phyloP scores from a whole-genome alignment of 805 yeast species.

The Blastobotrys attinorum region DNA sequence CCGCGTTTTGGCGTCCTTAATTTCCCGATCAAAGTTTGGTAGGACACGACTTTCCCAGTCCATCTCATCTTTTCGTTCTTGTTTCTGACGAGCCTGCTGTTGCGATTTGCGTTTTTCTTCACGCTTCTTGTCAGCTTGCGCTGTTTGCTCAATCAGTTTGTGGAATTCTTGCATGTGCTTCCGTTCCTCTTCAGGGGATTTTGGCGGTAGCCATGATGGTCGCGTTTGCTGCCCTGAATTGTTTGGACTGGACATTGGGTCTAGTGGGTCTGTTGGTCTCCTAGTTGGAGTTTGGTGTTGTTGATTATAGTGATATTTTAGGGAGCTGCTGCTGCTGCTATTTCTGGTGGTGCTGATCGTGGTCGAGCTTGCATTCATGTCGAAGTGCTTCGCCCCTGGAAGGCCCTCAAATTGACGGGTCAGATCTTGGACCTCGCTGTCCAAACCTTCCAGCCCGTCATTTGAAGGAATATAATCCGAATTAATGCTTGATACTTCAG shows the following conservation, averaged over 20 bases:
- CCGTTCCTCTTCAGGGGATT: slow-evolving; percentile 41
- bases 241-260: background rate
- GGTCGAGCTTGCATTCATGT: slow-evolving; percentile 44
- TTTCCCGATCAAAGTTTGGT: slow-evolving; percentile 29
- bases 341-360: slow-evolving; percentile 58
- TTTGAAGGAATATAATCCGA: background rate
- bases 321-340: slow-evolving; percentile 36
- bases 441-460: slow-evolving; percentile 26
- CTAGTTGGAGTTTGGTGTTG: background rate
- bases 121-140: slow-evolving; percentile 32
- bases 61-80: slow-evolving; percentile 21
- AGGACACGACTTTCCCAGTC: slow-evolving; percentile 37
- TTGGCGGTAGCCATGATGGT: slow-evolving; percentile 62
- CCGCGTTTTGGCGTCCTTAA: slow-evolving; percentile 35
- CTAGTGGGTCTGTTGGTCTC: background rate
- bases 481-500: slow-evolving; percentile 14
- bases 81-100: slow-evolving; percentile 18
- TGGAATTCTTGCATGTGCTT: slow-evolving; percentile 51
- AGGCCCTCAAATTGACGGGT: slow-evolving; percentile 26
- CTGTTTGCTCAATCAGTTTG: slow-evolving; percentile 29
- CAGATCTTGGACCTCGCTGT: slow-evolving; percentile 30
- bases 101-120: slow-evolving; percentile 10
- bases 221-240: slow-evolving; percentile 37
- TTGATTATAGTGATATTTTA: background rate
- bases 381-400: slow-evolving; percentile 7